Conservation (phyloP, 139 green algal genomes). For the Nannochloris sp. region DNA sequence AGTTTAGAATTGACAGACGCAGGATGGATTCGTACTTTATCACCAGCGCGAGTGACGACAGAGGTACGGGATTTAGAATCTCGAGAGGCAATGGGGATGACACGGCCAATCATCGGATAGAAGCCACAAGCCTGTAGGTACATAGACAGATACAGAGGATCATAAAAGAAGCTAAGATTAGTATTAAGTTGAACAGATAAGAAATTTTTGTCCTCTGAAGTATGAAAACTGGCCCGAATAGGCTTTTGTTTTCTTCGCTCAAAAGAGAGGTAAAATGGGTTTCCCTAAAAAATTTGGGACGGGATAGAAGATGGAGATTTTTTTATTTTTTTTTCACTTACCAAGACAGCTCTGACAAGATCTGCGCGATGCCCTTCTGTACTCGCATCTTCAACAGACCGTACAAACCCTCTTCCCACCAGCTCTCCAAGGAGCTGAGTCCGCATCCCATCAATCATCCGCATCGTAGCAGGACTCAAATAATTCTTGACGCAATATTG, state of each 20-base stretch:
- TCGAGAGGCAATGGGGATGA: slow-evolving; percentile 8
- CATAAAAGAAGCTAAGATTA: not conserved
- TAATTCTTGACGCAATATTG: slow-evolving; percentile 42
- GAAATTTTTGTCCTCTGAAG: not conserved
- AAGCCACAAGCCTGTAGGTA: slow-evolving; percentile 29
- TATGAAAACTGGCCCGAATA: not conserved
- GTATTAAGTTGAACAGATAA: not conserved
- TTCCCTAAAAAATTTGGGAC: no score
- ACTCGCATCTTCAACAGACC: slow-evolving; percentile 18
- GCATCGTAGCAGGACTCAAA: slow-evolving; percentile 52
- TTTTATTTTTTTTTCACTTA: no score
- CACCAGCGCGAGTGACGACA: slow-evolving; percentile 35
- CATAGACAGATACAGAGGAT: no score
- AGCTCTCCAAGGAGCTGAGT: slow-evolving; percentile 59
- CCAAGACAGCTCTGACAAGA: slow-evolving; percentile 44
- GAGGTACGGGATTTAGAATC: not conserved
- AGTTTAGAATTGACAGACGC: slow-evolving; percentile 34
- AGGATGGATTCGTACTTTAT: slow-evolving; percentile 39
- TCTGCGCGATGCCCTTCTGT: slow-evolving; percentile 11
- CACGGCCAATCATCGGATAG: slow-evolving; percentile 33
- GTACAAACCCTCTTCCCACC: slow-evolving; percentile 26
- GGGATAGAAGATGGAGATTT: no score
- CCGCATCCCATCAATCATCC: slow-evolving; percentile 66
- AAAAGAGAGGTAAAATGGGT: not conserved
- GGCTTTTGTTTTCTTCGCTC: not conserved